Conservation (phyloP, 139 green algal species). For the Chlorella sp. region DNA sequence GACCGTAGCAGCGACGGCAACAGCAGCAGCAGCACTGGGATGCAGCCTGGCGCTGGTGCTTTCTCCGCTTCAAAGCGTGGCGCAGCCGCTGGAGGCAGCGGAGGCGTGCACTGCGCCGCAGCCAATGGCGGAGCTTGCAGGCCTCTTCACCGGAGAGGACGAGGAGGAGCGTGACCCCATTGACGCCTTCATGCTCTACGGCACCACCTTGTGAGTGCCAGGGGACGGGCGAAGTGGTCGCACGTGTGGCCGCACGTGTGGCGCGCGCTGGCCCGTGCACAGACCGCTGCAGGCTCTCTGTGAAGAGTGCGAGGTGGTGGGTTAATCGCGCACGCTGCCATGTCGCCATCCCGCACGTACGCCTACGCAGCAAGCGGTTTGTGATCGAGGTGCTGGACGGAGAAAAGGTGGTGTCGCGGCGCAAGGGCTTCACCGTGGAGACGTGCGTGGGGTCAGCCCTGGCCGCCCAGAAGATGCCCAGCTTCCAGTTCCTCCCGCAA, state of each 20-base stretch:
- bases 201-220: not conserved
- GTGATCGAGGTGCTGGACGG: conserved; percentile 8
- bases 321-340: not conserved
- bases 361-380: conserved; percentile 1
- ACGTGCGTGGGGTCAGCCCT: not conserved
- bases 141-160: too few species aligned
- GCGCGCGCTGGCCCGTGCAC: not conserved
- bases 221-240: not conserved
- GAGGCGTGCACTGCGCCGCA: too few species aligned
- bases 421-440: conserved; percentile 7
- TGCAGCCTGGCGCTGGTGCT: too few species aligned
- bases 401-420: conserved; percentile 7
- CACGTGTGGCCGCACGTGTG: not conserved
- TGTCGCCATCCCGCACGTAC: not conserved
- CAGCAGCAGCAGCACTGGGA: too few species aligned
- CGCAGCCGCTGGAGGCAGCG: too few species aligned
- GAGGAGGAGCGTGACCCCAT: conserved; percentile 11
- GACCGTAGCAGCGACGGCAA: too few species aligned
- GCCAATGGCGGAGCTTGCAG: not conserved
- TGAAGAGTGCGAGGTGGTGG: not conserved
- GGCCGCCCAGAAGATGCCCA: not conserved
- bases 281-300: not conserved
- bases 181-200: conserved; percentile 10
- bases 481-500: not conserved
- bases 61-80: too few species aligned